A percentile compares a stretch with the other conserved stretches of the same genome.
Evolutionary conservation across 768 basidiomycete genomes (phyloP).

Genomic region (Rhodosporidiobolus sp.): DNA sequence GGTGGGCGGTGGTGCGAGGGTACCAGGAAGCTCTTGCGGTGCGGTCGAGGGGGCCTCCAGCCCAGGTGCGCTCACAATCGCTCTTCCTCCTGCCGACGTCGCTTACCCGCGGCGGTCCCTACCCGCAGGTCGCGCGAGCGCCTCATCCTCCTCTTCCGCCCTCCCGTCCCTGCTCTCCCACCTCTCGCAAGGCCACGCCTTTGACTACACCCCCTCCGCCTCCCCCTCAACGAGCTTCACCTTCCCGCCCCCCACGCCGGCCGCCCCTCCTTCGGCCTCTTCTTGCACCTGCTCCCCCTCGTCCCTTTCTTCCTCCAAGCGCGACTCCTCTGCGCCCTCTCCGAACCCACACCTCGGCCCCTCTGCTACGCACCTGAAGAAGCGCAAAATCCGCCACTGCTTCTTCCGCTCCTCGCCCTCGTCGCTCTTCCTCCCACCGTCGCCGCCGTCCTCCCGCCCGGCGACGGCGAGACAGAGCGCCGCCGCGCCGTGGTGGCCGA

Average conservation of each 20-base stretch:
- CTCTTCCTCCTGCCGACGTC: too few species aligned
- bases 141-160: too few species aligned
- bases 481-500: constrained; percentile 15
- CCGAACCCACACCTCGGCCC: neutral
- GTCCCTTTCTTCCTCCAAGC: too few species aligned
- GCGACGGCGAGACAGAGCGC: neutral
- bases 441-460: neutral
- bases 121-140: neutral
- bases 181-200: neutral
- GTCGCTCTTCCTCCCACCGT: neutral
- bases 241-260: neutral
- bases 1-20: too few species aligned
- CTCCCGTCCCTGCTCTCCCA: neutral
- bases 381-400: constrained; percentile 19
- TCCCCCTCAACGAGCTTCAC: neutral
- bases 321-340: neutral
- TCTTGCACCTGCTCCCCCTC: neutral
- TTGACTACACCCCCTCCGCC: neutral
- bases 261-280: neutral
- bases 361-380: neutral
- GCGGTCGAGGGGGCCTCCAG: too few species aligned
- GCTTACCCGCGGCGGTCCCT: too few species aligned
- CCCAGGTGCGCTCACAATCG: too few species aligned
- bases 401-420: constrained; percentile 14
- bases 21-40: too few species aligned